Base-by-base conservation (phyloP, 192 early-diverging fungal species). In the Rhizophlyctis rosea region DNA sequence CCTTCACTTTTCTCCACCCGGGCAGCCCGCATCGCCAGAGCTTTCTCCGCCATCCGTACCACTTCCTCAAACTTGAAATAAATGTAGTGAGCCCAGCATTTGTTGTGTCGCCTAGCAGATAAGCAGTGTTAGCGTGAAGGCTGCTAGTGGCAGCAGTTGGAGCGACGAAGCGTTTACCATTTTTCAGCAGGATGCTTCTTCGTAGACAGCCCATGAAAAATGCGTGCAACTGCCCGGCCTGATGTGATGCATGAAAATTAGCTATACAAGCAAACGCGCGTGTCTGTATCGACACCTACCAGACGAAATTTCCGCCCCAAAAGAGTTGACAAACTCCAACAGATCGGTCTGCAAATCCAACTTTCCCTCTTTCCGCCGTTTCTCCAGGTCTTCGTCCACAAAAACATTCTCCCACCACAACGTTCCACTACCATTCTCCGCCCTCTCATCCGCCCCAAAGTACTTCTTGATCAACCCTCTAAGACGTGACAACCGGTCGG, bases 201-300 rank as follows among this genome's bases (percentile, higher is more conserved):
- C 36, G 67, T 75, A 3, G 66, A 63, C 3, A 79, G 49, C 24
- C 77, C 77, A 57, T 79, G 77, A 53, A 79, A 79, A 4, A 79
- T 77, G 14, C 76, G 49, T 25, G 77, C 77, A 59, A 79, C 64
- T 18, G 64, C 59, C 23, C 67, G 61, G 4, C 77, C 77, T 75
- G 35, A 13, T 4, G 14, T 35, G 32, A 28, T n/a, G n/a, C n/a
- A n/a, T n/a, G n/a, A n/a, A n/a, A n/a, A n/a, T n/a, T n/a, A n/a
- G n/a, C n/a, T n/a, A n/a, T n/a, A n/a, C n/a, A n/a, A n/a, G n/a
- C n/a, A n/a, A n/a, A n/a, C n/a, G n/a, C n/a, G n/a, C n/a, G n/a
- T n/a, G n/a, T n/a, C n/a, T n/a, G n/a, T n/a, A n/a, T n/a, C n/a
- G n/a, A n/a, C n/a, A n/a, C n/a, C n/a, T 62, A 57, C 70, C 71